phyloP scores from a whole-genome alignment of 108 stramenopile genomes.

The Thalassiosira profunda region DNA sequence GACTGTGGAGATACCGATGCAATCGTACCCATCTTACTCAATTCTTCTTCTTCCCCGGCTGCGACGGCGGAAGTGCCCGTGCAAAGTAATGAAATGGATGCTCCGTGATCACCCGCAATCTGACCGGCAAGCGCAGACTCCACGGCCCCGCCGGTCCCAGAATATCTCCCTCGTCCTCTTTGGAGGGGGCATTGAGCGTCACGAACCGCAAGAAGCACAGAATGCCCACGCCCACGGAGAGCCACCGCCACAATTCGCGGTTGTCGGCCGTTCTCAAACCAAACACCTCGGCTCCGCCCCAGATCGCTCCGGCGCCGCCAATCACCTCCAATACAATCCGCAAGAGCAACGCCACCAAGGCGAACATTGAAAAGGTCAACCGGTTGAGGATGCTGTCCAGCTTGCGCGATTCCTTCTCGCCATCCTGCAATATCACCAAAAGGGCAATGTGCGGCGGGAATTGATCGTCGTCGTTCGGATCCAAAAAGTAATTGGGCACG shows the following conservation, averaged over 20 bases:
- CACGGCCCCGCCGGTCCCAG: conserved; percentile 44
- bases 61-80: conserved; percentile 30
- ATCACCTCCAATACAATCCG: conserved; percentile 40
- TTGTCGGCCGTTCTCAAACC: conserved; percentile 21
- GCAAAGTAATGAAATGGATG: conserved; percentile 55
- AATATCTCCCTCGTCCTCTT: conserved; percentile 45
- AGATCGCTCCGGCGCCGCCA: conserved; percentile 45
- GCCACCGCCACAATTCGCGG: conserved; percentile 35
- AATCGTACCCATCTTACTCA: background rate
- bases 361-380: conserved; percentile 25
- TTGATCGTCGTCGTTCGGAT: conserved; percentile 33
- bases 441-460: conserved; percentile 43
- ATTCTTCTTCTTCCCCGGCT: conserved; percentile 9
- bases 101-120: conserved; percentile 33
- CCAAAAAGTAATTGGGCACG: conserved; percentile 41
- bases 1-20: too few relatives aligned
- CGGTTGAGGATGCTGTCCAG: conserved; percentile 30
- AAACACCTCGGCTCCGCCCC: conserved; percentile 36
- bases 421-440: conserved; percentile 41
- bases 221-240: conserved; percentile 22
- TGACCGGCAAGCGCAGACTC: conserved; percentile 28
- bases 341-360: conserved; percentile 26
- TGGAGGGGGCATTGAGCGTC: conserved; percentile 28
- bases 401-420: conserved; percentile 34
- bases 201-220: conserved; percentile 36